Conservation (phyloP, 2,329 filamentous ascomycete species). For the Seiridium unicorne region DNA sequence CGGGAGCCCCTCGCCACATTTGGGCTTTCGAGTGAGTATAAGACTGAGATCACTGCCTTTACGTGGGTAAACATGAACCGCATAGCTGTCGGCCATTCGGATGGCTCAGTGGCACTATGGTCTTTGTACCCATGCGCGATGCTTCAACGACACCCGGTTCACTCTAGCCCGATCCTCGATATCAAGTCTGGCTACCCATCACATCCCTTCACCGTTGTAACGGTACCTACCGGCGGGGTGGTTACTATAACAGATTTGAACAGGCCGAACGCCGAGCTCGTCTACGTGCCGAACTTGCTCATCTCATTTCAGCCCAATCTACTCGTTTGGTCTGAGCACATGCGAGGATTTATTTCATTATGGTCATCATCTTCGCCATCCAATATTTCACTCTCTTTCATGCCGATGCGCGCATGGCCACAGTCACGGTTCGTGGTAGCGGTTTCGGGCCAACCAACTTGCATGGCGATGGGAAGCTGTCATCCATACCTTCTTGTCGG, state of each 20-base stretch:
- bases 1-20: constrained; percentile 43
- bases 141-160: constrained; percentile 51
- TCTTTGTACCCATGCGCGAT: constrained; percentile 49
- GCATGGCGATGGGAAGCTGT: constrained; percentile 45
- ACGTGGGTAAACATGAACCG: constrained; percentile 56
- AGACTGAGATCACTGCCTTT: constrained; percentile 49
- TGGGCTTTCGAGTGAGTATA: constrained; percentile 43
- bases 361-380: constrained; percentile 52
- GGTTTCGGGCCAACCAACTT: constrained; percentile 48
- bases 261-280: constrained; percentile 50
- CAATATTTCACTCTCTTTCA: constrained; percentile 51
- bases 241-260: constrained; percentile 52
- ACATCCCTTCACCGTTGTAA: constrained; percentile 53
- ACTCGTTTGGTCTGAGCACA: constrained; percentile 53
- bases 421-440: constrained; percentile 51
- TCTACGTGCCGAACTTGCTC: constrained; percentile 49
- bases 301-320: constrained; percentile 53
- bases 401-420: constrained; percentile 51
- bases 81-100: constrained; percentile 52
- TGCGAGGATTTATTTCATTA: constrained; percentile 52
- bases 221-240: constrained; percentile 52
- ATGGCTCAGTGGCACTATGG: constrained; percentile 57
- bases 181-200: constrained; percentile 56
- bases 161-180: constrained; percentile 53
- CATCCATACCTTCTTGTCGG: constrained; percentile 55